Evolutionary conservation across 371 early-diverging fungal genomes (phyloP), one percentile per base, ranked within the genome.

Genomic region (Cokeromyces recurvatus): DNA sequence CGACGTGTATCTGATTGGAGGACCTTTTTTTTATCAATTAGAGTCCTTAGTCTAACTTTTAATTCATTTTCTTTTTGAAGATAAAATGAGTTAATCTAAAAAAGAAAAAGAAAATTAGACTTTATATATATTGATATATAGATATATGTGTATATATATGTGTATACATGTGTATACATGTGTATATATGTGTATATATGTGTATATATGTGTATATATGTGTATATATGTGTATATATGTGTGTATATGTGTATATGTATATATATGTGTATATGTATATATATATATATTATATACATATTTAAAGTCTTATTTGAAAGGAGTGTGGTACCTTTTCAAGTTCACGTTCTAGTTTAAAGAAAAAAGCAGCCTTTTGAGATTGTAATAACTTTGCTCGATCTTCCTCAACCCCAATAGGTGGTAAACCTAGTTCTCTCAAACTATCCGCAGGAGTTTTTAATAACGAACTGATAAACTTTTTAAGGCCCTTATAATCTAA

Each of bases 401-500:
- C 77, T 29, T 79, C 82, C 40, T 79, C 80, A 10, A 62, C 38
- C 20, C 64, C 70, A 43, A 67, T 66, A 32, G 73, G 70, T 6
- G 65, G 71, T 38, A 59, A 38, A 5, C 59, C 59, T 24, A 59
- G 20, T 1, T 49, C 55, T 36, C 42, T 59, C 16, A 59, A 32
- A 42, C 59, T 59, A 32, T 54, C 57, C 39, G 46, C 55, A 27
- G 48, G 69, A 48, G 46, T 60, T 20, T 71, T 69, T 16, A 71
- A 40, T 24, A 89, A 64, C 24, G 84, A 82, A 54, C 89, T 90
- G 59, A 96, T 95, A 51, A 96, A 91, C 74, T 95, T 95, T 67
- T 96, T 96, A 38, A 96, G 79, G 20, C 84, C 93, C 70, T 95
- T 95, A 71, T 91, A 91, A 77, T 89, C 92, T 73, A 96, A 77